These are phyloP conservation scores for Amylocystis lapponica DNA, from an alignment of 768 basidiomycete genomes.

Conservation along the genomic window DNA sequence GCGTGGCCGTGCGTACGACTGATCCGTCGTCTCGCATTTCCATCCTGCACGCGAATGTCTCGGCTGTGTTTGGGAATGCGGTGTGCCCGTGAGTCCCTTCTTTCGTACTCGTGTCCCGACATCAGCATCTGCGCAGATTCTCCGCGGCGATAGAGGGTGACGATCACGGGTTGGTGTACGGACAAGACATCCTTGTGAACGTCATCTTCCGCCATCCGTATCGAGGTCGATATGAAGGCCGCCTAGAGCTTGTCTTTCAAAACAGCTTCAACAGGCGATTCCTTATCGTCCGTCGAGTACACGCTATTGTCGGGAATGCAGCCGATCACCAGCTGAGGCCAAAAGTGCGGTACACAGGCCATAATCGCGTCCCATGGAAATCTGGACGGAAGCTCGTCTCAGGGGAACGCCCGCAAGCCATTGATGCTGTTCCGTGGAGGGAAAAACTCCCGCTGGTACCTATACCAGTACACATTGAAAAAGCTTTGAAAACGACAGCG, in stretches of 20 bases:
- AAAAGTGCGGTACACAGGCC: not conserved
- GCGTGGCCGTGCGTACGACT: constrained; percentile 2
- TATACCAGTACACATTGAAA: too few species aligned
- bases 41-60: not conserved
- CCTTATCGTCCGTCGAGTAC: not conserved
- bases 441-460: constrained; percentile 6
- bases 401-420: constrained; percentile 6
- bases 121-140: not conserved
- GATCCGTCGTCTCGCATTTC: constrained; percentile 6
- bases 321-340: not conserved
- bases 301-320: constrained; percentile 1
- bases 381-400: not conserved
- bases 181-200: constrained; percentile 13
- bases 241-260: constrained; percentile 47
- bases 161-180: constrained; percentile 1
- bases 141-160: not conserved
- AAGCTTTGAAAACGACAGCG: too few species aligned
- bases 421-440: constrained; percentile 12
- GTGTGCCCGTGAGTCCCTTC: too few species aligned
- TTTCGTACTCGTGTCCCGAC: too few species aligned
- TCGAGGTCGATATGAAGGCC: constrained; percentile 45
- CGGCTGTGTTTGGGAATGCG: not conserved
- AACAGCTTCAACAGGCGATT: not conserved
- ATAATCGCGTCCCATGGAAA: constrained; percentile 1
- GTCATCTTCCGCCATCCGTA: constrained; percentile 28